Evolutionary conservation across 306 rosid genomes (phyloP), one percentile per base, ranked within the genome.

Genomic region (Sphenostylis stenocarpa): DNA sequence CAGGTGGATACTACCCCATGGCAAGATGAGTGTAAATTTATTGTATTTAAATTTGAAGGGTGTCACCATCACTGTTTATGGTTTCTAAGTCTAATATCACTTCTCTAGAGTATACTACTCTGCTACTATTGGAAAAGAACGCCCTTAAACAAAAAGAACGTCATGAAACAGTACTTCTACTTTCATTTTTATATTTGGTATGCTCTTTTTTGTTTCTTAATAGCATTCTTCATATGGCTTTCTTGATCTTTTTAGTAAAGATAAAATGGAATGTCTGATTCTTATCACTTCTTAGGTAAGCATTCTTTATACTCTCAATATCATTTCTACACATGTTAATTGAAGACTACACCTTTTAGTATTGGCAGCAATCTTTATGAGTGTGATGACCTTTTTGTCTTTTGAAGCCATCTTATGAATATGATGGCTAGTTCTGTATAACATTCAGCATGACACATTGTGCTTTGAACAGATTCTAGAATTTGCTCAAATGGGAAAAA

Each of bases 401-500:
- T 38, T 62, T 72, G 28, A 5, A 38, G 43, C 13, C 5, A 2
- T 14, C 20, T 63, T 64, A 41, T 11, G 47, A 41, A 41, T 41
- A 52, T 80, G 67, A 60, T 72, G 67, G 26, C 60, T 64, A 24
- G 28, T 29, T 14, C 29, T 61, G 34, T 61, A 43, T 29, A 12
- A 61, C 34, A 56, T 29, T 57, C 48, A 47, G 33, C 47, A 10
- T 67, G 17, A 38, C 49, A 14, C 41, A 24, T 51, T 60, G 31
- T 29, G 20, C 41, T 60, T 60, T 29, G 67, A 15, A 60, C 43
- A 60, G 67, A 60, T 16, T 60, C 67, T 31, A 60, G 14, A 60
- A 3, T 4, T 15, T 58, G 36, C 79, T 61, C 86, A 66, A 69
- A 23, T 47, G 84, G 80, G 70, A 83, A 74, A 69, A 47, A 80